Base-by-base conservation (phyloP, 257 asterid species). In the Scutellaria barbata region DNA sequence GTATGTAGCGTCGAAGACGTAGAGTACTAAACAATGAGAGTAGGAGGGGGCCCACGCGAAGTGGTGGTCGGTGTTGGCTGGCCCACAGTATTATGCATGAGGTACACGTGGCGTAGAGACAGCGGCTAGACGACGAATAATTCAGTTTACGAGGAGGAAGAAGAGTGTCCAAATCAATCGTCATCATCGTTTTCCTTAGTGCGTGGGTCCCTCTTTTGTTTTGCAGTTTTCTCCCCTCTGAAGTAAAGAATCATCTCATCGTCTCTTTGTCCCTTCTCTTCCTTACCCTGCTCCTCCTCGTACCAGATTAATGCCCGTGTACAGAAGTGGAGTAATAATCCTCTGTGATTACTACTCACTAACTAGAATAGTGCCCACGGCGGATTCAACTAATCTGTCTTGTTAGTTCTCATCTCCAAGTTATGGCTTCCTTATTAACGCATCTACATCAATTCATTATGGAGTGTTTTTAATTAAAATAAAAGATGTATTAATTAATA, bases 51-150 rank as follows among this genome's bases (percentile, higher is more conserved):
- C 35, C 35, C 35, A 30, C 35, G 35, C 35, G 35, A 30, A 30
- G n/a, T 12, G 52, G 14, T 47, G 56, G 14, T 14, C 9, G 57
- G 17, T 16, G 25, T 7, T 7, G 6, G 45, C 7, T 43, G 75
- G 63, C 77, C 80, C 25, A 9, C 9, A 16, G 51, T 18, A 66
- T 61, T 72, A 73, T 62, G 40, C 43, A 7, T 8, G 69, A 8
- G 12, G 75, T 55, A 84, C 77, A 84, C 89, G 89, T 83, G 92
- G 85, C 86, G 54, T 0, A 22, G 33, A 45, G 43, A 72, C 43
- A 40, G 79, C 81, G 81, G 84, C 61, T 73, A 72, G 77, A 55
- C 50, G 80, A 75, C 76, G 92, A 87, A 87, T 84, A 77, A 69
- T 82, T 73, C 58, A 66, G 80, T 67, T 82, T 79, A 68, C 86